These are phyloP conservation scores for Lathyrus tuberosus DNA, from an alignment of 306 rosid species.

Conservation along the genomic window DNA sequence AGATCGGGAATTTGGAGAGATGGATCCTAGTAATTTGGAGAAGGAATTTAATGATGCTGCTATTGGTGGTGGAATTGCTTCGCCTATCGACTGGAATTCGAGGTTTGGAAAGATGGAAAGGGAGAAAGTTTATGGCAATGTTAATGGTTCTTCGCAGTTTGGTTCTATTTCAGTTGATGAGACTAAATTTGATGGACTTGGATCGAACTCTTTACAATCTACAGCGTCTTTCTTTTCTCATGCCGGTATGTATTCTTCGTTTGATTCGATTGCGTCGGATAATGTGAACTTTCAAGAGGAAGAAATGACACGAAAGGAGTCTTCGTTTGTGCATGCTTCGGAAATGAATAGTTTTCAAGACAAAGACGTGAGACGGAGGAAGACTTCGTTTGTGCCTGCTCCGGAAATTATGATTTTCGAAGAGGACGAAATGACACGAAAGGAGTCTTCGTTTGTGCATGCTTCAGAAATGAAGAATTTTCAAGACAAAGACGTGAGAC, in stretches of 20 bases:
- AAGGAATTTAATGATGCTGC: constrained; percentile 48
- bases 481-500: constrained; percentile 34
- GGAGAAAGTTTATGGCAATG: constrained; percentile 45
- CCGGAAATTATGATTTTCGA: constrained; percentile 38
- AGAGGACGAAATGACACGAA: constrained; percentile 42
- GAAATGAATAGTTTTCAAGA: constrained; percentile 41
- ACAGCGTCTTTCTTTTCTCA: constrained; percentile 56
- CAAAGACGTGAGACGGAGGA: constrained; percentile 32
- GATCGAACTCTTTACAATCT: constrained; percentile 50
- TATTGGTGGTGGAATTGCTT: constrained; percentile 53
- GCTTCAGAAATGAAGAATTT: constrained; percentile 40
- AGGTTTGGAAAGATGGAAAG: constrained; percentile 50
- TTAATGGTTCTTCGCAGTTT: constrained; percentile 48
- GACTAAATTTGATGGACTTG: constrained; percentile 63
- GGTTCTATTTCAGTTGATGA: constrained; percentile 77
- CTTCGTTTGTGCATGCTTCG: constrained; percentile 31
- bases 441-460: constrained; percentile 29
- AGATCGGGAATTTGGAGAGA: constrained; percentile 54
- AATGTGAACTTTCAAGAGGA: constrained; percentile 36
- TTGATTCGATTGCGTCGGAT: constrained; percentile 36
- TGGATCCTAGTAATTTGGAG: constrained; percentile 55
- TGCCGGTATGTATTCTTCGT: constrained; percentile 51
- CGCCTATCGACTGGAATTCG: constrained; percentile 55
- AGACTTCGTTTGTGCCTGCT: constrained; percentile 32
- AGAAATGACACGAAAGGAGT: constrained; percentile 40